Base-by-base conservation (phyloP, 257 asterid species). In the Paraleonurus japonicus region DNA sequence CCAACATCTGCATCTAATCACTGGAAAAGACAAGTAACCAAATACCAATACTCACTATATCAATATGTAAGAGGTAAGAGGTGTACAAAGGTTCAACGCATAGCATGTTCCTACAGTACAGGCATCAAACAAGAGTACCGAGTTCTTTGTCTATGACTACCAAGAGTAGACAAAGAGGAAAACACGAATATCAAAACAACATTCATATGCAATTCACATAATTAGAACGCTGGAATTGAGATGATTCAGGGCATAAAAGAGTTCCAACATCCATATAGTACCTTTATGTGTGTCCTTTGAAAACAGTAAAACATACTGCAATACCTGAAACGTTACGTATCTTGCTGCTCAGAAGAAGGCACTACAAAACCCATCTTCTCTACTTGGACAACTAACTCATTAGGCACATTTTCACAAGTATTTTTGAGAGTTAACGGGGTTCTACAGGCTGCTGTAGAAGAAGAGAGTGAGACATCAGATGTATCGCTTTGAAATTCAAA, bases 401-500 rank as follows among this genome's bases (percentile, higher is more conserved):
- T 75, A 20, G 76, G 71, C 67, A 74, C 59, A 57, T 71, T 78
- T 45, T 75, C 82, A 5, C 39, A 26, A 17, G 50, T 54, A 69
- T 78, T 78, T 81, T 78, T 83, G 43, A 50, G 70, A 76, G 88
- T 84, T 58, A 83, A 78, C 7, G 90, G 88, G 45, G 61, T 72
- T 70, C 88, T 75, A 78, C 63, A 33, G 22, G 65, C 79, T 67
- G 74, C 68, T 60, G 74, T 68, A 62, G 67, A 4, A 41, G 17
- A 41, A 41, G 50, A 41, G 50, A 41, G 50, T 13, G n/a, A 0
- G 13, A 12, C 8, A 39, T 61, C 77, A 65, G 77, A 69, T 64
- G 64, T 30, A 51, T 61, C 51, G 17, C 61, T 51, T 22, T 22
- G 32, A 68, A 65, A 74, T 57, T 79, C 84, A 45, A 55, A 63